Evolutionary conservation across 2,329 filamentous ascomycete species (phyloP), one percentile per base, ranked within the genome.

Genomic region (Pseudofabraea citricarpa): DNA sequence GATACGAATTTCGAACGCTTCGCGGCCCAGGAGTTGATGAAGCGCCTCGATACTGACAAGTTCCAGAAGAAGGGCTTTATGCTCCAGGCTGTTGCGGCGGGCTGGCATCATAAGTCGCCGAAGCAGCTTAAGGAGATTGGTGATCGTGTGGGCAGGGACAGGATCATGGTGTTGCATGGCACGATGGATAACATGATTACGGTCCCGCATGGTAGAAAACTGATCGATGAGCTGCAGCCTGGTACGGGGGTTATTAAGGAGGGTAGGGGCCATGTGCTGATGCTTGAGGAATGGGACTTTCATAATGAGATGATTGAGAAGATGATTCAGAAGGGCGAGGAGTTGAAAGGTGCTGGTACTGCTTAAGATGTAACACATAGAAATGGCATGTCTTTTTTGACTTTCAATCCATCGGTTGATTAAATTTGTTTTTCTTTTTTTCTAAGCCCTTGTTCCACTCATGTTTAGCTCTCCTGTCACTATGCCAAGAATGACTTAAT

Each of bases 1-100:
- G 75, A 75, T 4, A 87, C 73, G 41, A 93, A 91, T 59, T 89
- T 81, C 46, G 85, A 93, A 67, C 83, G 90, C 5, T 91, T 90
- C 58, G 83, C 85, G 20, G 89, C 90, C 0, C 80, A 84, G 52
- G 88, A 95, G 64, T 64, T 94, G 50, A 71, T 70, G 57, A 95
- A 95, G 69, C 74, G 85, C 15, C 66, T 71, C 13, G 73, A 85
- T 45, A 66, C 72, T 1, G 67, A 71, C 1, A 69, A 70, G 5
- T 91, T 89, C 61, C 78, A 76, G 3, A 73, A 71, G 36, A 71
- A 70, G 23, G 87, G 86, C 1, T 89, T 93, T 62, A 59, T 93
- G 23, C 70, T 87, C 53, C 90, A 95, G 68, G 75, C 87, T 3
- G 70, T 88, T 40, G 90, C 89, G 1, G 87, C 84, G 0, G 85